Evolutionary conservation across 2,329 filamentous ascomycete genomes (phyloP), one percentile per base, ranked within the genome.

Genomic region (Ophiostoma triangulosporum): DNA sequence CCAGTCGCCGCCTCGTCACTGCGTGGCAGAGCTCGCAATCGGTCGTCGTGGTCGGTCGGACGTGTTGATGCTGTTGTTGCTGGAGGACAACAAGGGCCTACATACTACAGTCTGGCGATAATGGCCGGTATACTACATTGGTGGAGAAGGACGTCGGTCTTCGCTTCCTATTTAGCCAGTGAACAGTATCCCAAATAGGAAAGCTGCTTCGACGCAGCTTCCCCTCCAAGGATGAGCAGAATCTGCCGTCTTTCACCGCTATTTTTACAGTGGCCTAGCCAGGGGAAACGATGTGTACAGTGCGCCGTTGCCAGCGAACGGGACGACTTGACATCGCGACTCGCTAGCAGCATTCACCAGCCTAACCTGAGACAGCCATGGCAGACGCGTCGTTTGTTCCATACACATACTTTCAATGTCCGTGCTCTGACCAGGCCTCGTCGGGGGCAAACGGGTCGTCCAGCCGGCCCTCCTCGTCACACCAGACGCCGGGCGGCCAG

Each of bases 331-430:
- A 35, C 46, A 45, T 20, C 27, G 29, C 29, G 33, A 48, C 26
- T 33, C 33, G 8, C 22, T 20, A 31, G 31, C 26, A 26, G 24
- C 31, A 33, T 29, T 26, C n/a, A 26, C 29, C 29, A 31, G 50
- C 50, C 17, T 8, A 31, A 15, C 24, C 38, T 14, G 35, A 43
- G 27, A 45, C 20, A 31, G 45, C 54, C 15, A 80, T 80, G 76
- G 64, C 73, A 54, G 15, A 12, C 5, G n/a, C 27, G 14, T 67
- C 69, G 52, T 70, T 76, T 59, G 74, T 70, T 49, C 80, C 80
- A 2, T 84, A 84, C 68, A 80, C 77, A 52, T 84, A 78, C 65
- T 80, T 84, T 27, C 80, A 82, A 64, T 84, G 80, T 62, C 81
- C 80, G 45, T 84, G 80, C 64, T 78, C 77, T 35, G 76, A 80